Percentiles rank a stretch among this genome's conserved stretches.
phyloP scores from a whole-genome alignment of 2,329 filamentous ascomycete genomes.

The Colletotrichum sp. region DNA sequence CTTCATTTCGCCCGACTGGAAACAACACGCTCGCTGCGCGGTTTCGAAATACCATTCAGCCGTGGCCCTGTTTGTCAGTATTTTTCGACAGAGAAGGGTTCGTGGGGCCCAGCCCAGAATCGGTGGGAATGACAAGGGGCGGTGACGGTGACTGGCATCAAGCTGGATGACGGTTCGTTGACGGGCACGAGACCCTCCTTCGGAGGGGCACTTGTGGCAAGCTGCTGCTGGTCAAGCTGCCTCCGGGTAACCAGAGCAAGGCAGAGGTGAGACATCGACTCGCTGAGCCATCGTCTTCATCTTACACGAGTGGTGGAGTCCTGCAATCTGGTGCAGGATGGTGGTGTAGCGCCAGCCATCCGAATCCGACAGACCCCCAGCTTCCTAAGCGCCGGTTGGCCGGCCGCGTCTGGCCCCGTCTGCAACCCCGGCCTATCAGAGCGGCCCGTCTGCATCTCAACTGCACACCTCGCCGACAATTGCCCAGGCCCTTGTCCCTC shows the following conservation, averaged over 20 bases:
- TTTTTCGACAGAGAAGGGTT: slow-evolving; percentile 3
- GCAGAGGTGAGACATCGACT: slow-evolving; percentile 52
- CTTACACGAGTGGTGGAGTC: slow-evolving; percentile 45
- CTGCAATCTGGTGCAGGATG: slow-evolving; percentile 42
- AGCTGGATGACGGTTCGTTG: slow-evolving; percentile 34
- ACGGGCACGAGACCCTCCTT: slow-evolving; percentile 47
- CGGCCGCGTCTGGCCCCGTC: slow-evolving; percentile 30
- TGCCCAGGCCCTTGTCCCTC: slow-evolving; percentile 18
- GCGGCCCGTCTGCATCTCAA: slow-evolving; percentile 30
- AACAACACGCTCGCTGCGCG: slow-evolving; percentile 3
- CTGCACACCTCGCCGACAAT: slow-evolving; percentile 33
- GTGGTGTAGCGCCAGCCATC: slow-evolving; percentile 49
- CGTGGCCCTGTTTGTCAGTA: slow-evolving; percentile 1
- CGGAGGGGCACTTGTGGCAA: slow-evolving; percentile 40
- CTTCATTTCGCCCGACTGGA: neutral
- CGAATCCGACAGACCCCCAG: slow-evolving; percentile 43
- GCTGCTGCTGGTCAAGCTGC: slow-evolving; percentile 30
- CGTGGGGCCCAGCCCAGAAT: neutral
- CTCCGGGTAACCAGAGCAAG: slow-evolving; percentile 37
- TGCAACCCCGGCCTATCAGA: slow-evolving; percentile 48
- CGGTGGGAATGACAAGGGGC: slow-evolving; percentile 8
- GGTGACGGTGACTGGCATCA: slow-evolving; percentile 11
- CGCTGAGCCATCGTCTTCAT: slow-evolving; percentile 44
- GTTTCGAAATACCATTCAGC: slow-evolving; percentile 7
- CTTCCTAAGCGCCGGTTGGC: slow-evolving; percentile 55